phyloP scores from a whole-genome alignment of 2,329 filamentous ascomycete genomes.

The Xylaria digitata region DNA sequence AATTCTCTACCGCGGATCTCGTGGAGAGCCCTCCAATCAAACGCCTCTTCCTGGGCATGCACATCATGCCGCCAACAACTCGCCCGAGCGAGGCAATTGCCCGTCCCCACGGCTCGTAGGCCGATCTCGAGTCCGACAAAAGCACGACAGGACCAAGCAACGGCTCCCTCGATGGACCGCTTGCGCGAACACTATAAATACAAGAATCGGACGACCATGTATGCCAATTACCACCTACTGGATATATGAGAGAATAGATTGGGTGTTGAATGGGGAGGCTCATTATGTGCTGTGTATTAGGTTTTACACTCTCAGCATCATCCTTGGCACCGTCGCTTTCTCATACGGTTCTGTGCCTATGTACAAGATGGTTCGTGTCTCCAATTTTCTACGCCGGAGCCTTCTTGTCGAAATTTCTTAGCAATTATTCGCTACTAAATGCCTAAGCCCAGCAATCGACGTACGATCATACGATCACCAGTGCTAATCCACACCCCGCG shows the following conservation, averaged over 20 bases:
- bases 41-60: slow-evolving; percentile 47
- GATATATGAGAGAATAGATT: not conserved
- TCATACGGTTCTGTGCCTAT: slow-evolving; percentile 86
- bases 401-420: slow-evolving; percentile 25
- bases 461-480: not conserved
- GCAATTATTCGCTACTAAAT: not conserved
- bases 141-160: slow-evolving; percentile 44
- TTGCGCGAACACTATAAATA: slow-evolving; percentile 71
- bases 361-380: slow-evolving; percentile 79
- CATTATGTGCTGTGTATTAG: slow-evolving; percentile 53
- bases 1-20: slow-evolving; percentile 54
- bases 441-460: not conserved
- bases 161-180: slow-evolving; percentile 69
- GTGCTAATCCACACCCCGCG: slow-evolving; percentile 23
- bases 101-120: slow-evolving; percentile 37
- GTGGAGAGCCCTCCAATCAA: slow-evolving; percentile 48
- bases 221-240: slow-evolving; percentile 44
- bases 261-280: slow-evolving; percentile 33
- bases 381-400: not conserved
- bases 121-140: slow-evolving; percentile 41
- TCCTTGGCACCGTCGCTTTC: slow-evolving; percentile 81
- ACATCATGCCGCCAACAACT: slow-evolving; percentile 47
- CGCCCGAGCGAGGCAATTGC: slow-evolving; percentile 38
- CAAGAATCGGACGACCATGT: slow-evolving; percentile 76
- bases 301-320: slow-evolving; percentile 80